Percentiles rank a stretch among this genome's conserved stretches.
Evolutionary conservation across 176 grass and related monocot genomes (phyloP).

Genomic region (Luzula sylvatica): DNA sequence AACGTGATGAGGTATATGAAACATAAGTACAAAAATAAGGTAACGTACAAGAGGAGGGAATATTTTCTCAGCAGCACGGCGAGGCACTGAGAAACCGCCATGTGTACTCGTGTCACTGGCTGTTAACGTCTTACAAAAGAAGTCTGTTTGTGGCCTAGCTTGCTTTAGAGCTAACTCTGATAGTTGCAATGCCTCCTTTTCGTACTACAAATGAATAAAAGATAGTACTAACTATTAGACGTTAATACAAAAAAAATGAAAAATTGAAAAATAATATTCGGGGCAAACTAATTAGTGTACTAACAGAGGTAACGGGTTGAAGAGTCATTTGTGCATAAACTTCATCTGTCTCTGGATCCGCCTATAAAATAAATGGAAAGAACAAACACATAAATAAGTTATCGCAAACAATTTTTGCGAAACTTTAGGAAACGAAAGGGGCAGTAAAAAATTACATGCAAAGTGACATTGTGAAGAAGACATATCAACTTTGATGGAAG

Average conservation of each 20-base stretch:
- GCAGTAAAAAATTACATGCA: constrained; percentile 56
- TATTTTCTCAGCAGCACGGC: constrained; percentile 92
- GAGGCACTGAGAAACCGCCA: constrained; percentile 96
- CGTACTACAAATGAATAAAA: constrained; percentile 44
- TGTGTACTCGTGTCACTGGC: constrained; percentile 98
- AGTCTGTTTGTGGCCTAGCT: constrained; percentile 69
- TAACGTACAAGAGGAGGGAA: constrained; percentile 76
- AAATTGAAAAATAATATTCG: not conserved
- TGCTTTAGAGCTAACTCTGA: constrained; percentile 92
- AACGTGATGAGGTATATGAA: not conserved
- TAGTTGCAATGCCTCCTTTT: constrained; percentile 78
- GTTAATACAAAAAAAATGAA: constrained; percentile 16
- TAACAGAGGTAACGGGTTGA: constrained; percentile 90
- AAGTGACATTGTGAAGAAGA: constrained; percentile 85
- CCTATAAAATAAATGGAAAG: constrained; percentile 37
- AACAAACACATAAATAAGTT: not conserved
- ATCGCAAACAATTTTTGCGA: not conserved
- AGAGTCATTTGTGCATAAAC: constrained; percentile 99
- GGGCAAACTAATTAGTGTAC: constrained; percentile 20
- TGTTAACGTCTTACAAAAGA: constrained; percentile 97
- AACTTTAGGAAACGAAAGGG: not conserved
- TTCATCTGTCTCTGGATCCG: constrained; percentile 90
- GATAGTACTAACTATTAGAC: constrained; percentile 3
- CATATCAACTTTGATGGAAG: constrained; percentile 95
- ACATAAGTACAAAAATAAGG: not conserved